Conservation (phyloP, 768 basidiomycete genomes). For the Termitomyces sp. region DNA sequence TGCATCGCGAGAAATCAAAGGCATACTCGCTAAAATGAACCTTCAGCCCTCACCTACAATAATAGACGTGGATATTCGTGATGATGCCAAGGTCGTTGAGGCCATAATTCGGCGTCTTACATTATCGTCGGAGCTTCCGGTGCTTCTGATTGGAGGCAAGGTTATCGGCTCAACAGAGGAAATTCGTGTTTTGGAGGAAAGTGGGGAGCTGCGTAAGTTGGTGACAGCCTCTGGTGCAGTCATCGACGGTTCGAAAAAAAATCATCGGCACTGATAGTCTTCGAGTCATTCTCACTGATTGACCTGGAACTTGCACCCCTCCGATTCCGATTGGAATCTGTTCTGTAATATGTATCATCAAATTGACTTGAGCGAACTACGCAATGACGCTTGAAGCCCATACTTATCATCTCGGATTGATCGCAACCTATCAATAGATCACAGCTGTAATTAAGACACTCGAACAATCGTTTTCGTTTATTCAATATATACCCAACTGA, state of each 20-base stretch:
- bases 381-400: neutral
- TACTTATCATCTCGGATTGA: too few species aligned
- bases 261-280: conserved; percentile 32
- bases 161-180: conserved; percentile 46
- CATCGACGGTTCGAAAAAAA: conserved; percentile 46
- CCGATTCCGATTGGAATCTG: neutral
- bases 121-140: conserved; percentile 44
- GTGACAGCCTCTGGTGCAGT: conserved; percentile 53
- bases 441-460: too few species aligned
- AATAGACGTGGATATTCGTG: conserved; percentile 68
- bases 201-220: conserved; percentile 45
- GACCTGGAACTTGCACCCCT: neutral
- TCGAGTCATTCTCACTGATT: neutral
- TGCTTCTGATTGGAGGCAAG: conserved; percentile 65
- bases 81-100: conserved; percentile 57
- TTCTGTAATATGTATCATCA: neutral
- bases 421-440: too few species aligned
- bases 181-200: conserved; percentile 43
- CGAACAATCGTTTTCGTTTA: too few species aligned
- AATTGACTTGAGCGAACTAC: neutral
- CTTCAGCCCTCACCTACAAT: conserved; percentile 60
- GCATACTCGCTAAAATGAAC: conserved; percentile 46
- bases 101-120: conserved; percentile 64
- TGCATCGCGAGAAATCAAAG: conserved; percentile 60
- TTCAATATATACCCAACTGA: too few species aligned